These are phyloP conservation scores for Kwoniella shandongensis DNA, from an alignment of 768 basidiomycete species.

Conservation along the genomic window DNA sequence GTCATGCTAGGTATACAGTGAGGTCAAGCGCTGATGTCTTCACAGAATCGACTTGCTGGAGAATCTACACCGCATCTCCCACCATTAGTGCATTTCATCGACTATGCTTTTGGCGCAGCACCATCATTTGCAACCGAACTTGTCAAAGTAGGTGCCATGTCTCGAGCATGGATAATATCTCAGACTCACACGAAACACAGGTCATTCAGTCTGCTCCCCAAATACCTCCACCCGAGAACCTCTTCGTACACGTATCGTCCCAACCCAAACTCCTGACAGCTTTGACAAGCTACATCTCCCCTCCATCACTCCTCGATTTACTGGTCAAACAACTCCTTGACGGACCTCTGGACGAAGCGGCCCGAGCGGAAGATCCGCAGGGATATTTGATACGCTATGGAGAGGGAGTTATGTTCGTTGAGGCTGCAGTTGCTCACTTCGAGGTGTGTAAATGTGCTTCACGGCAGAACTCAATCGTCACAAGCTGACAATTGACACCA, in stretches of 20 bases:
- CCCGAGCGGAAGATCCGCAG: conserved; percentile 48
- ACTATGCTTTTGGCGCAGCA: conserved; percentile 23
- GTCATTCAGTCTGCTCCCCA: conserved; percentile 18
- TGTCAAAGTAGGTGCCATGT: conserved; percentile 10
- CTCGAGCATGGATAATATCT: background rate
- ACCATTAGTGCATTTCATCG: conserved; percentile 21
- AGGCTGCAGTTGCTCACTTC: conserved; percentile 28
- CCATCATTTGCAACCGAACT: conserved; percentile 28
- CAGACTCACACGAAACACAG: no score
- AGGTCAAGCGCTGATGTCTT: background rate
- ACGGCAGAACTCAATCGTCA: background rate
- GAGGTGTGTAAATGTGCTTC: conserved; percentile 16
- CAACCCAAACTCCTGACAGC: conserved; percentile 25
- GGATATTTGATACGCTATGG: conserved; percentile 46
- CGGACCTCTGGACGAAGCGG: conserved; percentile 16
- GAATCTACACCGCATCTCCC: conserved; percentile 24
- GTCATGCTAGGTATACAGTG: conserved; percentile 3
- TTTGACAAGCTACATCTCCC: conserved; percentile 10
- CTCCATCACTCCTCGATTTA: conserved; percentile 18
- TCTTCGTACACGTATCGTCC: conserved; percentile 31
- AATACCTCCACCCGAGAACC: conserved; percentile 34
- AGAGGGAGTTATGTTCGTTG: conserved; percentile 38
- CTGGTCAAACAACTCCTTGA: conserved; percentile 24
- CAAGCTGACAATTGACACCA: conserved; percentile 2
- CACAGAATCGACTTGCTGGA: conserved; percentile 27